Percentiles rank a stretch among this genome's conserved stretches.
phyloP scores from a whole-genome alignment of 805 yeast genomes.

The Pichia nanzhaoensis region DNA sequence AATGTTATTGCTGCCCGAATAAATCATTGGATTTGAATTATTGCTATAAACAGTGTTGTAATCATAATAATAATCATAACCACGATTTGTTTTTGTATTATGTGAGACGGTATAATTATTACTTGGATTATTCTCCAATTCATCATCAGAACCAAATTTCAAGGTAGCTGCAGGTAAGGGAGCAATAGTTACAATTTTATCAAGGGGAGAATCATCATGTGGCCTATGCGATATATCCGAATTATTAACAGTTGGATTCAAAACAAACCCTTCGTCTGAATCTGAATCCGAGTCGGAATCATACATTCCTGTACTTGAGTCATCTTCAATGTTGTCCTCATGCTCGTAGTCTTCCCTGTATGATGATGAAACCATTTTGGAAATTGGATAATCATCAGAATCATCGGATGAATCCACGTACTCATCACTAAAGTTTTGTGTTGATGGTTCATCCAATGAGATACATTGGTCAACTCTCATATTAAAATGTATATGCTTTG shows the following conservation, averaged over 20 bases:
- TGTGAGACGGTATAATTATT: conserved; percentile 51
- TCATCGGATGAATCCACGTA: conserved; percentile 21
- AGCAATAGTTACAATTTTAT: conserved; percentile 52
- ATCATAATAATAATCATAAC: conserved; percentile 73
- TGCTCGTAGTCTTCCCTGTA: conserved; percentile 10
- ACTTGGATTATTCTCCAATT: conserved; percentile 35
- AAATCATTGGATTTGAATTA: conserved; percentile 38
- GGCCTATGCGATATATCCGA: conserved; percentile 26
- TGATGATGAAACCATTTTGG: conserved; percentile 7
- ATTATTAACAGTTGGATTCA: conserved; percentile 15
- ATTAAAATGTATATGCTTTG: conserved; percentile 84
- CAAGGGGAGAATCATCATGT: background rate
- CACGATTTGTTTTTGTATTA: conserved; percentile 64
- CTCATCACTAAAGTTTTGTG: background rate
- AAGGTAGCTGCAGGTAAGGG: conserved; percentile 80
- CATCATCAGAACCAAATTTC: conserved; percentile 62
- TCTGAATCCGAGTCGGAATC: conserved; percentile 18
- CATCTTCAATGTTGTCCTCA: conserved; percentile 14
- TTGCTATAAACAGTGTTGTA: conserved; percentile 69
- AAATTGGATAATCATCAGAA: conserved; percentile 17
- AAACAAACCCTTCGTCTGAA: conserved; percentile 24
- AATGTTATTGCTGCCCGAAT: conserved; percentile 15
- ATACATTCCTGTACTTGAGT: background rate
- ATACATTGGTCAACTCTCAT: conserved; percentile 94
- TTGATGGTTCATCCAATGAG: conserved; percentile 44